Conservation (phyloP, 257 asterid genomes). For the Nicotiana undulata region DNA sequence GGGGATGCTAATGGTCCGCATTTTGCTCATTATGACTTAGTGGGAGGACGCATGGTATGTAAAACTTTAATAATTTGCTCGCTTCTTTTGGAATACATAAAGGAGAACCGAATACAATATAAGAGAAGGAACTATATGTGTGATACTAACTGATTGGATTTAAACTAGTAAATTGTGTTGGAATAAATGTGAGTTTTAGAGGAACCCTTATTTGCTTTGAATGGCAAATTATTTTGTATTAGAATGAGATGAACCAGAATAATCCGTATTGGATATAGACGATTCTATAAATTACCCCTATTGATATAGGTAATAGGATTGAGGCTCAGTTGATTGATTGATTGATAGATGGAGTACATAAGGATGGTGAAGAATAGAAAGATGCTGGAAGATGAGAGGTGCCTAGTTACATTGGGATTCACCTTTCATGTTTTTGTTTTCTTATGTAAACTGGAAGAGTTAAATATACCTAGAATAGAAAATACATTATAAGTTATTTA, state of each 20-base stretch:
- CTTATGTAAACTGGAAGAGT: background rate
- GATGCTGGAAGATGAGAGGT: background rate
- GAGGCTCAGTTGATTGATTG: background rate
- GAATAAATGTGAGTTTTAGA: background rate
- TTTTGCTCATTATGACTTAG: conserved; percentile 97
- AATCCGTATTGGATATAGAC: background rate
- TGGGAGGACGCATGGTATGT: conserved; percentile 84
- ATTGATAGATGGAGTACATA: background rate
- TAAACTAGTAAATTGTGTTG: background rate
- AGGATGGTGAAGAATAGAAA: background rate
- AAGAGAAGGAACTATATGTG: background rate
- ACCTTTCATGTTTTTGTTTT: background rate
- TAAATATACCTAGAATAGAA: background rate
- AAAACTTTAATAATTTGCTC: background rate
- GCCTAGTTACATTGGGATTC: background rate
- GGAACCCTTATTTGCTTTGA: background rate
- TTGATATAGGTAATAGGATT: background rate
- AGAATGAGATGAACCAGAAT: background rate
- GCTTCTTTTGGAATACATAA: background rate
- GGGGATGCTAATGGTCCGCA: conserved; percentile 84
- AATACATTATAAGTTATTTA: background rate
- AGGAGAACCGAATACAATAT: background rate
- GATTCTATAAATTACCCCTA: background rate
- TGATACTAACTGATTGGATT: background rate
- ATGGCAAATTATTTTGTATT: background rate